These are phyloP conservation scores for Pinguiococcus pyrenoidosus DNA, from an alignment of 108 stramenopile genomes.

Conservation along the genomic window DNA sequence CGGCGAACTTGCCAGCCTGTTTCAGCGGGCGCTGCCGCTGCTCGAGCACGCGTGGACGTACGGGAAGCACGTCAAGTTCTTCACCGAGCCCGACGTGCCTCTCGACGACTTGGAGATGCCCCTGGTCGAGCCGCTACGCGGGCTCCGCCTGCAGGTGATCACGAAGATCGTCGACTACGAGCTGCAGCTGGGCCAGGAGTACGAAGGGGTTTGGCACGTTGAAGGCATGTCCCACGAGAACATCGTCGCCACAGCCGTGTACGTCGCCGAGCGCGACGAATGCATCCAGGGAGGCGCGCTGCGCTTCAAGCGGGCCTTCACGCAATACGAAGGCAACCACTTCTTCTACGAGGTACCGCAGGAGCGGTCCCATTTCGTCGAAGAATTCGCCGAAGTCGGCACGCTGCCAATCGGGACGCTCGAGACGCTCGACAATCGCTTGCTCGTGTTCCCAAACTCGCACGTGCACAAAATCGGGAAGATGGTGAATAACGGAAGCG, in stretches of 20 bases:
- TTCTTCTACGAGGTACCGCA: too few relatives aligned
- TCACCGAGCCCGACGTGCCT: too few relatives aligned
- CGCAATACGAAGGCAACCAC: not conserved
- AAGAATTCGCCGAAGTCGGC: constrained; percentile 4
- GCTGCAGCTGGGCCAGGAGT: constrained; percentile 2
- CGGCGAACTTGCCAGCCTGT: not conserved
- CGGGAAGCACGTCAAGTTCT: not conserved
- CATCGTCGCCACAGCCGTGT: constrained; percentile 12
- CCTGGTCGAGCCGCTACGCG: constrained; percentile 1
- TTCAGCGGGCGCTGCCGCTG: not conserved
- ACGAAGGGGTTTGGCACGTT: too few relatives aligned
- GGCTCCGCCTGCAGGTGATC: too few relatives aligned
- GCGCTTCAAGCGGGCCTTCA: constrained; percentile 1
- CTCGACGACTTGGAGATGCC: too few relatives aligned
- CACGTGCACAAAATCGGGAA: constrained; percentile 1
- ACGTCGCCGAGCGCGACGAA: not conserved
- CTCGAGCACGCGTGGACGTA: not conserved
- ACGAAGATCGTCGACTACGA: constrained; percentile 23
- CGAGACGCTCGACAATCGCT: constrained; percentile 2
- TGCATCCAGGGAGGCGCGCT: constrained; percentile 9
- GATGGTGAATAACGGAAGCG: constrained; percentile 4
- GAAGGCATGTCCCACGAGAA: constrained; percentile 16
- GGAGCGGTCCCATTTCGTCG: not conserved
- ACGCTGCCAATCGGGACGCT: constrained; percentile 9
- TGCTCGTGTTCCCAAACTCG: constrained; percentile 23